These are phyloP conservation scores for Naegleria fowleri DNA, from an alignment of 208 protist genomes.

Conservation along the genomic window DNA sequence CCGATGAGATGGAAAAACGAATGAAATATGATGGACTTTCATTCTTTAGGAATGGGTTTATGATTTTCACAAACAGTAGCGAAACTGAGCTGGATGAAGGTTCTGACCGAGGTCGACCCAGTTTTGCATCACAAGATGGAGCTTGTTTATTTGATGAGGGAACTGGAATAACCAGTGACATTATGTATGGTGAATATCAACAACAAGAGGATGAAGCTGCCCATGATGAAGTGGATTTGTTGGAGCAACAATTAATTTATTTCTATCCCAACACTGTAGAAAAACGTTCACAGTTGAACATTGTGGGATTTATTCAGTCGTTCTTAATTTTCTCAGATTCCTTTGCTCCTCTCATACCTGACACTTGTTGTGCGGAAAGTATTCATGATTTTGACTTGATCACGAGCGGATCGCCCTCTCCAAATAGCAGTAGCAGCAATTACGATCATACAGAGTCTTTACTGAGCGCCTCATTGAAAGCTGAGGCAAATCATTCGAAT, in stretches of 20 bases:
- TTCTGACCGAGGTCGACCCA: not conserved
- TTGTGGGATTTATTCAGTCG: not conserved
- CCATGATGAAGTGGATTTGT: not conserved
- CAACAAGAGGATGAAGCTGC: not conserved
- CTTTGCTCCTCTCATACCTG: not conserved
- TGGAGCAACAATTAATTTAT: not conserved
- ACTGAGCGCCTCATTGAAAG: not conserved
- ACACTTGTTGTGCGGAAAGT: not conserved
- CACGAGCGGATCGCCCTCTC: not conserved
- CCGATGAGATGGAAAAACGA: not conserved
- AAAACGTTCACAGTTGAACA: not conserved
- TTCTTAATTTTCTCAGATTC: not conserved
- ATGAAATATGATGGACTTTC: not conserved
- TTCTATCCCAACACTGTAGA: not conserved
- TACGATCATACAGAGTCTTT: not conserved
- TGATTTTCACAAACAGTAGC: not conserved
- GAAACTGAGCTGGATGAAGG: not conserved
- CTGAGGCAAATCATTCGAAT: not conserved
- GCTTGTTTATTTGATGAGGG: not conserved
- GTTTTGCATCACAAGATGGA: not conserved
- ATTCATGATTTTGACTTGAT: not conserved
- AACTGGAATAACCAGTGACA: too few relatives aligned
- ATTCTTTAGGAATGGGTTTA: not conserved
- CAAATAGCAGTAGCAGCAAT: not conserved
- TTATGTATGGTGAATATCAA: not conserved